A percentile compares a stretch with the other conserved stretches of the same genome.
These are phyloP conservation scores for Cystofilobasidium capitatum DNA, from an alignment of 768 basidiomycete genomes.

Conservation along the genomic window DNA sequence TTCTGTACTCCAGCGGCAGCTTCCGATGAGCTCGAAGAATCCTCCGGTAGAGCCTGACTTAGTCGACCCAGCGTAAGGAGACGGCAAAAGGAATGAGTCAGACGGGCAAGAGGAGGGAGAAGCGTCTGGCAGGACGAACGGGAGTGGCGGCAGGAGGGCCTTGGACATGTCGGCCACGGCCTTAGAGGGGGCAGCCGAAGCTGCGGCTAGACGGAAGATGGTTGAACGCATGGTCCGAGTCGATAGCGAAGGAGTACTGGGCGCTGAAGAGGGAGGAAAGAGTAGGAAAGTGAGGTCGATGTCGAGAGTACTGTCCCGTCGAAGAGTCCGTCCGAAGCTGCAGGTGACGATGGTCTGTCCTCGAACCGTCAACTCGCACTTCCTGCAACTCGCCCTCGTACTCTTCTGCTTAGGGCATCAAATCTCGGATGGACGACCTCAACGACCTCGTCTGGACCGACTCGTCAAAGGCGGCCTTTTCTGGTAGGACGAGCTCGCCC, in stretches of 20 bases:
- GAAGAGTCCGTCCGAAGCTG: too few species aligned
- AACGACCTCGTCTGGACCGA: constrained; percentile 26
- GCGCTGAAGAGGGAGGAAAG: not conserved
- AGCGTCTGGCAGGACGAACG: constrained; percentile 46
- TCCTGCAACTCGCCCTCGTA: too few species aligned
- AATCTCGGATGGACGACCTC: constrained; percentile 22
- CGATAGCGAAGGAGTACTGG: not conserved
- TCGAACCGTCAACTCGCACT: too few species aligned
- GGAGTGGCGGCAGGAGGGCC: constrained; percentile 64
- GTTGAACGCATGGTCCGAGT: not conserved
- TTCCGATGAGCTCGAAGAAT: constrained; percentile 67
- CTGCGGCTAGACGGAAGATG: not conserved
- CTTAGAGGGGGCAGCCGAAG: not conserved
- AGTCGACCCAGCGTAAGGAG: constrained; percentile 3
- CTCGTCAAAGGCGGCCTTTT: not conserved
- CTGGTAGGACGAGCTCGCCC: constrained; percentile 5
- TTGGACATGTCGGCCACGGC: not conserved
- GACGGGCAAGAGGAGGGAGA: not conserved
- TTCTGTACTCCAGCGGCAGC: constrained; percentile 68
- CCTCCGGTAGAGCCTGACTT: constrained; percentile 61
- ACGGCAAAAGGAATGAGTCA: not conserved
- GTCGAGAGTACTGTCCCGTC: too few species aligned
- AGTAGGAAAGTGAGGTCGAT: not conserved
- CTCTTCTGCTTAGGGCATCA: too few species aligned
- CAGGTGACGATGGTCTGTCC: too few species aligned